Evolutionary conservation across 2,329 filamentous ascomycete species (phyloP).

Genomic region (Diaporthe longicolla): DNA sequence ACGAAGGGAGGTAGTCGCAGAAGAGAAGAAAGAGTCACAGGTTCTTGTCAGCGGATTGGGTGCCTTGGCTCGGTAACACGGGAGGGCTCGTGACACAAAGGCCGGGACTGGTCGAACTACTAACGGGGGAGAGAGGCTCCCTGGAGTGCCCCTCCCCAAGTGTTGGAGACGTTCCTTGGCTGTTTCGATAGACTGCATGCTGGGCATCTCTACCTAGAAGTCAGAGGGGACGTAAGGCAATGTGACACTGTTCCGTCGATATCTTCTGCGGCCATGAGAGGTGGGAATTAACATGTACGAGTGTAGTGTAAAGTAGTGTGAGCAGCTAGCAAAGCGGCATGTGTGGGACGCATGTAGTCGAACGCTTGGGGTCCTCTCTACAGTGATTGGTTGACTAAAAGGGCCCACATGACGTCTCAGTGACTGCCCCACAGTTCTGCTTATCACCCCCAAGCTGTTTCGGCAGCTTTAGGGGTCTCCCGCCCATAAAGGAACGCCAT

Average conservation of each 20-base stretch:
- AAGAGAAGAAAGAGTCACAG: constrained; percentile 2
- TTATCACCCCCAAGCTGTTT: constrained; percentile 29
- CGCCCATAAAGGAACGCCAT: neutral
- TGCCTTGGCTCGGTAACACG: constrained; percentile 9
- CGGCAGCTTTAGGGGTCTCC: constrained; percentile 4
- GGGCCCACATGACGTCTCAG: constrained; percentile 37
- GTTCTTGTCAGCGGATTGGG: neutral
- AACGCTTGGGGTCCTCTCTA: constrained; percentile 46
- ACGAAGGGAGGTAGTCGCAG: neutral
- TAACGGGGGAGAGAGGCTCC: neutral
- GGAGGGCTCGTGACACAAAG: neutral
- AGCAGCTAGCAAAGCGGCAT: neutral
- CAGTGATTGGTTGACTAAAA: constrained; percentile 29
- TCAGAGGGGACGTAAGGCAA: neutral
- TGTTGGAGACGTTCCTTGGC: neutral
- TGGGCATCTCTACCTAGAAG: neutral
- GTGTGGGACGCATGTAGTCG: constrained; percentile 1
- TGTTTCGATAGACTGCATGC: neutral
- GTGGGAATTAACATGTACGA: neutral
- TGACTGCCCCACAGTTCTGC: constrained; percentile 16
- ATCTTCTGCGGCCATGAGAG: neutral
- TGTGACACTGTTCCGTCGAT: neutral
- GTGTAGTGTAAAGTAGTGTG: neutral
- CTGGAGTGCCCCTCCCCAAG: neutral
- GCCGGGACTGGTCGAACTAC: neutral